Evolutionary conservation across 1,284 basidiomycete genomes (phyloP).

Genomic region (Sanghuangporus sanghuang): DNA sequence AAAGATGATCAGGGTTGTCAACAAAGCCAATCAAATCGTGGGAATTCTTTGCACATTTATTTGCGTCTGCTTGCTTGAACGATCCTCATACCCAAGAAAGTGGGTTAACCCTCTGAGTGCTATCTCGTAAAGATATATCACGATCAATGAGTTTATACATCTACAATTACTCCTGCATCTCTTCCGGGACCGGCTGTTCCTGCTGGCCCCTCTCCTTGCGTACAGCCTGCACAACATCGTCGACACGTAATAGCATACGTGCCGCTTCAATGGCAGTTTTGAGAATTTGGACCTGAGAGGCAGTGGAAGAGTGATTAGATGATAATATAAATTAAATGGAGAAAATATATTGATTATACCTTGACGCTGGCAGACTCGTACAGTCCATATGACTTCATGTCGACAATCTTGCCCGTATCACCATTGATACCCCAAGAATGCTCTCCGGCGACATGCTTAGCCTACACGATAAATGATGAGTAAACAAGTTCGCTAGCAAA

Average conservation of each 20-base stretch:
- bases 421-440: slow-evolving; percentile 92
- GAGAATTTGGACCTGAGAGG: slow-evolving; percentile 78
- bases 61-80: too few relatives aligned
- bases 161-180: slow-evolving; percentile 36
- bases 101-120: too few relatives aligned
- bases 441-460: slow-evolving; percentile 92
- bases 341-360: slow-evolving; percentile 31
- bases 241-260: slow-evolving; percentile 87
- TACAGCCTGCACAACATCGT: slow-evolving; percentile 89
- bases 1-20: too few relatives aligned
- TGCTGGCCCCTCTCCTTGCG: slow-evolving; percentile 59
- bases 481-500: not conserved
- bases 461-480: slow-evolving; percentile 43
- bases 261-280: slow-evolving; percentile 98
- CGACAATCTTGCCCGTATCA: slow-evolving; percentile 90
- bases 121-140: not conserved
- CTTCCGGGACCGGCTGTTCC: slow-evolving; percentile 45
- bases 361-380: slow-evolving; percentile 97
- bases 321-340: not conserved
- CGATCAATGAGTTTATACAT: not conserved
- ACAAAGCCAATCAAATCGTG: too few relatives aligned
- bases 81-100: too few relatives aligned
- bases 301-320: slow-evolving; percentile 1
- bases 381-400: slow-evolving; percentile 93
- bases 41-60: too few relatives aligned